Percentiles rank a stretch among this genome's conserved stretches.
phyloP scores from a whole-genome alignment of 164 flowering plant genomes.

The Euptelea pleiosperma region DNA sequence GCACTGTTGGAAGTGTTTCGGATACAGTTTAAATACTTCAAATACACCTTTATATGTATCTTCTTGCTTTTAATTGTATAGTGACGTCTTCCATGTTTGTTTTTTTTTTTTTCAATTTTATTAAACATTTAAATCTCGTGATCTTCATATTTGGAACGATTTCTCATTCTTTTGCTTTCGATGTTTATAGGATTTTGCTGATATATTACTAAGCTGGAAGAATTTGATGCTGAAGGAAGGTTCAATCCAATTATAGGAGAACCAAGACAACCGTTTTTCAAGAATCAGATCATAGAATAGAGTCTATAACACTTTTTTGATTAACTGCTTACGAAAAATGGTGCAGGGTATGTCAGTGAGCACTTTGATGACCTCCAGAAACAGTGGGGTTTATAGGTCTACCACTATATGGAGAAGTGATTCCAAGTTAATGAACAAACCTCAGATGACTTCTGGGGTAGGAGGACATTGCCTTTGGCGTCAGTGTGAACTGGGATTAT shows the following conservation, averaged over 20 bases:
- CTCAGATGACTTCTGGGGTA: slow-evolving; percentile 21
- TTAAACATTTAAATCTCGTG: too few species aligned
- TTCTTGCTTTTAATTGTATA: too few species aligned
- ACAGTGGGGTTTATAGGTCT: slow-evolving; percentile 34
- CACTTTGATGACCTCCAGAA: slow-evolving; percentile 38
- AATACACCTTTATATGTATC: too few species aligned
- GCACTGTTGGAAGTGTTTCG: too few species aligned
- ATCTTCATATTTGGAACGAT: background rate
- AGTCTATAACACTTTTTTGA: background rate
- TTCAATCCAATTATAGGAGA: background rate
- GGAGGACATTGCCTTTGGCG: slow-evolving; percentile 28
- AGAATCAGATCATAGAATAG: background rate
- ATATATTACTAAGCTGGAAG: background rate
- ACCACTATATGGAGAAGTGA: slow-evolving; percentile 28
- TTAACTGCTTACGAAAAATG: slow-evolving; percentile 16
- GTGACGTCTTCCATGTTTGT: too few species aligned
- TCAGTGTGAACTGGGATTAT: slow-evolving; percentile 17
- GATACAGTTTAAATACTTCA: too few species aligned
- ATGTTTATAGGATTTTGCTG: background rate
- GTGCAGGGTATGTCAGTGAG: slow-evolving; percentile 38
- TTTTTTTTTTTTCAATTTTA: too few species aligned
- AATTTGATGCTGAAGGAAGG: slow-evolving; percentile 4
- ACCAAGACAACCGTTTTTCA: background rate
- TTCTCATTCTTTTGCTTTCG: background rate
- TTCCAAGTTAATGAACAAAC: slow-evolving; percentile 21